Conservation (phyloP, 2,329 filamentous ascomycete genomes). For the Exophiala phaeomuriformis region DNA sequence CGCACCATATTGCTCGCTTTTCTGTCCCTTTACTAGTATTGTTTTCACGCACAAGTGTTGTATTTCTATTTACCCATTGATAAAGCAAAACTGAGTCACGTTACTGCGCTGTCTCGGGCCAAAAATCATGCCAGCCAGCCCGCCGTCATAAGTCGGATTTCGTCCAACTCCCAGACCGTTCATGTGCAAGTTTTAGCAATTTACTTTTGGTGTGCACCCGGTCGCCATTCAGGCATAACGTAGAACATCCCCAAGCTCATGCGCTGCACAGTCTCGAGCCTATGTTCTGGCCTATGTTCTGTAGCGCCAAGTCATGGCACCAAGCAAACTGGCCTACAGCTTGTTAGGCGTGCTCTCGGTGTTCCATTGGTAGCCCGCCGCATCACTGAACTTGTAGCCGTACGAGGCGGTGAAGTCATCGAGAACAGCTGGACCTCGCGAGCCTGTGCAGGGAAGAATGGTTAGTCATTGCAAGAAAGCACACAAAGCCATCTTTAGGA, state of each 20-base stretch:
- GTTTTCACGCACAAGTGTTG: neutral
- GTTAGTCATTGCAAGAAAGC: neutral
- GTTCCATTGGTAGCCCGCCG: slow-evolving; percentile 91
- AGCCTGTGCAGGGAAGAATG: slow-evolving; percentile 52
- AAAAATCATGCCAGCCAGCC: neutral
- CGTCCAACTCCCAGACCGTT: neutral
- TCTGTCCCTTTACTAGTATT: no score
- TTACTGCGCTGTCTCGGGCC: neutral
- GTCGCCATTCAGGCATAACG: neutral
- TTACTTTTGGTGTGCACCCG: neutral
- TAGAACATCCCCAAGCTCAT: neutral
- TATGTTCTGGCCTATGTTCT: neutral
- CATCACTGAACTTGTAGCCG: slow-evolving; percentile 98
- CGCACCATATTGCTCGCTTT: no score
- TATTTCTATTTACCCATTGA: neutral
- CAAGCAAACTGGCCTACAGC: slow-evolving; percentile 16
- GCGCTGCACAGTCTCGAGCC: neutral
- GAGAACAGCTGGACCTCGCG: slow-evolving; percentile 87
- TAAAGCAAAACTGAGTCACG: neutral
- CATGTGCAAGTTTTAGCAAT: neutral
- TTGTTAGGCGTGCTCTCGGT: slow-evolving; percentile 44
- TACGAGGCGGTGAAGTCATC: slow-evolving; percentile 98
- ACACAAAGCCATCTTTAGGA: neutral
- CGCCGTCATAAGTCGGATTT: no score
- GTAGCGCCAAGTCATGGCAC: neutral